Evolutionary conservation across 352 stramenopile genomes (phyloP), one percentile per base, ranked within the genome.

Genomic region (Globisporangium solare): DNA sequence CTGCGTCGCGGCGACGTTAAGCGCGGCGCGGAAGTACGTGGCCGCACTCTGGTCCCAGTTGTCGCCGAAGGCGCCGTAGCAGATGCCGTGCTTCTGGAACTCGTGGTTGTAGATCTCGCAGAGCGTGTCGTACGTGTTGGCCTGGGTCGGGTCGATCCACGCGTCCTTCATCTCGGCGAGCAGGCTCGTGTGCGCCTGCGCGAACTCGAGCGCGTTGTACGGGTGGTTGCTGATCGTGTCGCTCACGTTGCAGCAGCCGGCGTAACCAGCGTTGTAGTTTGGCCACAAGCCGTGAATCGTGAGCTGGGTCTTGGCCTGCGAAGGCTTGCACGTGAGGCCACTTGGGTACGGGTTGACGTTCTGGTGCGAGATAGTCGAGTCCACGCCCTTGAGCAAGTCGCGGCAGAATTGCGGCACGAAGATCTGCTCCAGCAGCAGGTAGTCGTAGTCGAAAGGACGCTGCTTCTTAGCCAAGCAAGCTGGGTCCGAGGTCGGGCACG

Each of bases 101-200:
- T 92, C 81, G 66, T 94, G 83, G 69, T 94, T 89, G 78, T 92
- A 94, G 39, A 89, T 72, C 53, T 90, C 78, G 50, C 83, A 92
- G 3, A 92, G 67, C 61, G 76, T 66, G 64, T 90, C 72, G 64
- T 84, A 79, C n/a, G 71, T 68, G 37, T 65, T 78, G 14, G 59
- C 21, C 42, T 82, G 63, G 15, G 83, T 82, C 24, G 83, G 68
- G 49, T 92, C 83, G 32, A 89, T 57, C 83, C 83, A 92, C 62
- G 80, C 72, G 11, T 58, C 41, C 12, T 64, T 70, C 83, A 92
- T 90, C 40, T 75, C 56, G 8, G 66, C 59, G 6, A 90, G 68
- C 51, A 90, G 60, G 13, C 47, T 51, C 15, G 65, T 51, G 58
- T 90, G 76, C 54, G 73, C 67, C 42, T 63, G 55, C 1, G 71